Conservation (phyloP, 345 rosid genomes). For the Hibiscus trionum region DNA sequence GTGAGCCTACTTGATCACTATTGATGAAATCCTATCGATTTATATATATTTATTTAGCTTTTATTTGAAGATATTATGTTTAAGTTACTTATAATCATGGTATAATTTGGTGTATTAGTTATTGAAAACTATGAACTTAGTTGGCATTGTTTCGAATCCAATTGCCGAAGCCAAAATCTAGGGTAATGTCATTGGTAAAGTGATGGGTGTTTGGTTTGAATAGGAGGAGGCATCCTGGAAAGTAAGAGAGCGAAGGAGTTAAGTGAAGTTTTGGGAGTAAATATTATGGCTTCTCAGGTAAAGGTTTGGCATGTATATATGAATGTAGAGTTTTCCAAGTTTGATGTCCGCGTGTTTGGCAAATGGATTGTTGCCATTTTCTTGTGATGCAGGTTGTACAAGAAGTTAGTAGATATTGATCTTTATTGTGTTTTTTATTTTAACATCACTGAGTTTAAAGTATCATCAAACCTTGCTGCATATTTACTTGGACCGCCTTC, state of each 20-base stretch:
- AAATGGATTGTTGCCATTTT: slow-evolving; percentile 17
- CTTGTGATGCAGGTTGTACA: slow-evolving; percentile 35
- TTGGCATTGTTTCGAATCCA: neutral
- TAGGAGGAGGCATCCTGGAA: slow-evolving; percentile 46
- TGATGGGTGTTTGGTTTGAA: slow-evolving; percentile 8
- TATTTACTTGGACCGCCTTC: neutral
- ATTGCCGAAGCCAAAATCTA: neutral
- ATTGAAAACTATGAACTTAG: neutral
- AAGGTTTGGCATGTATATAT: neutral
- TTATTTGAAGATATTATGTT: neutral
- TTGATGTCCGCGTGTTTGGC: slow-evolving; percentile 7
- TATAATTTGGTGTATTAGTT: neutral
- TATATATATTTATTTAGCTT: neutral
- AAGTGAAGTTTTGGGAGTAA: slow-evolving; percentile 33
- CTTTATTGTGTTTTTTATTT: neutral
- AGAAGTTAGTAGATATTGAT: slow-evolving; percentile 16
- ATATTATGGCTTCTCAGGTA: slow-evolving; percentile 39
- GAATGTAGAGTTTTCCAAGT: neutral
- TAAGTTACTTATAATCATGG: neutral
- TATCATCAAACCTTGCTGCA: neutral
- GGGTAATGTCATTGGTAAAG: neutral
- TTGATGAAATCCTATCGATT: neutral
- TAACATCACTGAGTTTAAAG: neutral
- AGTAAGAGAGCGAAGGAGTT: slow-evolving; percentile 33
- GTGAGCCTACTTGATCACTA: neutral